Conservation (phyloP, 371 early-diverging fungal genomes). For the Zychaea mexicana region DNA sequence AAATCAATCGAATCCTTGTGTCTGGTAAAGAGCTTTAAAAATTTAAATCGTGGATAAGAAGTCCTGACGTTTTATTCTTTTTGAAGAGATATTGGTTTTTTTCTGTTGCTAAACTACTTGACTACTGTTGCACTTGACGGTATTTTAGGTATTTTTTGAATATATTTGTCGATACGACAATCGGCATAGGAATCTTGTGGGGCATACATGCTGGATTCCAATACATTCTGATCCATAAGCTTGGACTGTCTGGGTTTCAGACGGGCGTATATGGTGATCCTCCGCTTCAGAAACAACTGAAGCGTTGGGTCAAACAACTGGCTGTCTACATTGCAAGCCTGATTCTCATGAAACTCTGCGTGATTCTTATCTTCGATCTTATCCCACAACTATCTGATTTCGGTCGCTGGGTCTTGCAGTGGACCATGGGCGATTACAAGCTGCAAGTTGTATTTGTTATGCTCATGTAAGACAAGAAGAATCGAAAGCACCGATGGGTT, state of each 20-base stretch:
- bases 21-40: too few relatives aligned
- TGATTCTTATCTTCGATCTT: conserved; percentile 43
- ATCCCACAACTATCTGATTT: conserved; percentile 62
- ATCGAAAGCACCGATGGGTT: not conserved
- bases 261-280: conserved; percentile 72
- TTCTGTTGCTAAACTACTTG: too few relatives aligned
- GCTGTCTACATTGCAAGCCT: conserved; percentile 57
- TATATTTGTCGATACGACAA: conserved; percentile 69
- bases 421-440: conserved; percentile 56
- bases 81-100: too few relatives aligned
- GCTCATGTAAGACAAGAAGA: conserved; percentile 43
- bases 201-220: conserved; percentile 51
- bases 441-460: conserved; percentile 68
- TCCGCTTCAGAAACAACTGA: conserved; percentile 46
- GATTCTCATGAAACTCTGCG: conserved; percentile 61
- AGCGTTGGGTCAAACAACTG: conserved; percentile 62
- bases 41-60: too few relatives aligned
- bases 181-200: conserved; percentile 69
- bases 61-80: too few relatives aligned
- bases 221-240: conserved; percentile 25
- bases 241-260: conserved; percentile 47
- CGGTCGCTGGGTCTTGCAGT: conserved; percentile 60
- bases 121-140: too few relatives aligned
- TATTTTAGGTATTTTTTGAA: conserved; percentile 81
- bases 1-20: conserved; percentile 62